Conservation (phyloP, 140 eudicot species). For the Artemisia princeps region DNA sequence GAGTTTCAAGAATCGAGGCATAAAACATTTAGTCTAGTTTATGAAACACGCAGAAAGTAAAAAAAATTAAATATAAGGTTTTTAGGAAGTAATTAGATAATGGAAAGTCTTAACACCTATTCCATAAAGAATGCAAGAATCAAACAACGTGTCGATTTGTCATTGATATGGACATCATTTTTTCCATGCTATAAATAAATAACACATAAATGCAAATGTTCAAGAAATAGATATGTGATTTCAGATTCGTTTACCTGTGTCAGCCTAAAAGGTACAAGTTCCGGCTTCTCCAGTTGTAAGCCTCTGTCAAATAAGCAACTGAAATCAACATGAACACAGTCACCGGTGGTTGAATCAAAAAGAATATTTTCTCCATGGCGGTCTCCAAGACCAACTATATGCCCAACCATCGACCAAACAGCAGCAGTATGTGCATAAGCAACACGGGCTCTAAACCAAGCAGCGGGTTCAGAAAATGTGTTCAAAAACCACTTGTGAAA, state of each 20-base stretch:
- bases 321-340: slow-evolving; percentile 97
- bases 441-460: slow-evolving; percentile 93
- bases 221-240: neutral
- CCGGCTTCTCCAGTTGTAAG: slow-evolving; percentile 85
- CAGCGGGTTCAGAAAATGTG: slow-evolving; percentile 99
- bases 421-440: slow-evolving; percentile 98
- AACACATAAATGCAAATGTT: neutral
- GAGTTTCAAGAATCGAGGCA: too few relatives aligned
- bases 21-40: too few relatives aligned
- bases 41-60: too few relatives aligned
- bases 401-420: slow-evolving; percentile 99
- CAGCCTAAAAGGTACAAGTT: slow-evolving; percentile 93
- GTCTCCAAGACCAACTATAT: slow-evolving; percentile 98
- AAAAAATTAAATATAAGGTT: too few relatives aligned
- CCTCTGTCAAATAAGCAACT: slow-evolving; percentile 99
- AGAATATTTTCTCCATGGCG: slow-evolving; percentile 98
- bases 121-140: neutral
- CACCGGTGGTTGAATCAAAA: slow-evolving; percentile 95
- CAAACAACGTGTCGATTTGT: neutral
- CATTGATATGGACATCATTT: neutral
- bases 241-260: slow-evolving; percentile 62
- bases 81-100: too few relatives aligned
- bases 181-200: neutral
- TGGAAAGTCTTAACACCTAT: neutral
- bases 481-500: slow-evolving; percentile 94